Conservation (phyloP, 768 basidiomycete genomes). For the Sporobolomyces roseus region DNA sequence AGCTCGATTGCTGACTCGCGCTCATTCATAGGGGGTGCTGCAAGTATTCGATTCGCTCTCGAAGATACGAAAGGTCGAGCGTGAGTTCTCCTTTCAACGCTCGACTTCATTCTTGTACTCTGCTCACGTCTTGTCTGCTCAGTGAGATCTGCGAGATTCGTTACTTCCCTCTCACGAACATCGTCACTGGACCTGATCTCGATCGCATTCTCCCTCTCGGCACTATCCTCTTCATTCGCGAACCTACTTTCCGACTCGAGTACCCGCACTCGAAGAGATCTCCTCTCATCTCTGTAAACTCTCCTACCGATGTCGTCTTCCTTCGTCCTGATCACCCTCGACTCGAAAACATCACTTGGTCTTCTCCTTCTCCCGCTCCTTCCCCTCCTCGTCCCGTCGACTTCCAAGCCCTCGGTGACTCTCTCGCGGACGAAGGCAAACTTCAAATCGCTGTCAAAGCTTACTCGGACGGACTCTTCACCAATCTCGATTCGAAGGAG, state of each 20-base stretch:
- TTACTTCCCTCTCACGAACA: not conserved
- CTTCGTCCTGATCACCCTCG: not conserved
- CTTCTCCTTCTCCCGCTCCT: not conserved
- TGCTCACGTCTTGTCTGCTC: no score
- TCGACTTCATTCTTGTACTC: not conserved
- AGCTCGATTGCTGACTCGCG: not conserved
- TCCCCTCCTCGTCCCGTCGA: not conserved
- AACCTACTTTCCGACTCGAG: conserved; percentile 46
- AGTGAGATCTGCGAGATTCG: not conserved
- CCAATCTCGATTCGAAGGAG: not conserved
- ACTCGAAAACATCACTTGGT: conserved; percentile 24
- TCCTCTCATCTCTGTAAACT: conserved; percentile 47
- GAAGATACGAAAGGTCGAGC: conserved; percentile 3
- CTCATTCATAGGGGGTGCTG: not conserved
- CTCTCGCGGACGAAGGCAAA: conserved; percentile 42
- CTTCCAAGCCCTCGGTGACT: conserved; percentile 46
- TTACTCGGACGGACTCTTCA: conserved; percentile 38
- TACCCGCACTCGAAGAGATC: not conserved
- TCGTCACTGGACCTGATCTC: conserved; percentile 29
- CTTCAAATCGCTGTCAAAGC: conserved; percentile 46
- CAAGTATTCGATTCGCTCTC: not conserved
- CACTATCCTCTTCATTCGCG: conserved; percentile 47
- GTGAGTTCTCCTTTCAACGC: not conserved
- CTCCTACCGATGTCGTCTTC: conserved; percentile 26
- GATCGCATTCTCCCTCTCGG: conserved; percentile 48